Conservation (phyloP, 1,284 basidiomycete species). For the Termitomyces sp. region DNA sequence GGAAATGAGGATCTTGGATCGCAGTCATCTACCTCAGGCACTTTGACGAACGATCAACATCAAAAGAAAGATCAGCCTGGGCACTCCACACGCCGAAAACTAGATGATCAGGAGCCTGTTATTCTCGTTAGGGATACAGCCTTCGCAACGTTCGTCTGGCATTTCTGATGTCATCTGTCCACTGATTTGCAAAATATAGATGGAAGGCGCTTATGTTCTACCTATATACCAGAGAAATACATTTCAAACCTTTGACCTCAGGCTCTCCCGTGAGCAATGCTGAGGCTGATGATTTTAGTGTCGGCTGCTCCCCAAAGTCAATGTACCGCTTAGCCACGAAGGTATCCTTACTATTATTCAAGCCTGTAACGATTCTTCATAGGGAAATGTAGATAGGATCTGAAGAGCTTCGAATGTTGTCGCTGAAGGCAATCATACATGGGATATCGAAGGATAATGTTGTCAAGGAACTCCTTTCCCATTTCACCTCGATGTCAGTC, state of each 20-base stretch:
- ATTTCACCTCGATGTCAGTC: constrained; percentile 19
- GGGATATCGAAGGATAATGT: constrained; percentile 17
- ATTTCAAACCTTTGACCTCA: constrained; percentile 4
- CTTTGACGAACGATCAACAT: too few species aligned
- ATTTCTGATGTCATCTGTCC: background rate
- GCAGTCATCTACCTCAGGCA: background rate
- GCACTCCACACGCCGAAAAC: background rate
- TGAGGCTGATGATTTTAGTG: background rate
- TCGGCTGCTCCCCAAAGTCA: constrained; percentile 20
- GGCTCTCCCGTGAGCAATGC: background rate
- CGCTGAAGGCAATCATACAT: constrained; percentile 13
- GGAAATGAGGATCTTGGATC: background rate
- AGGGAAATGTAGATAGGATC: constrained; percentile 2
- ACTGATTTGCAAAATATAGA: background rate
- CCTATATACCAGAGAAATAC: constrained; percentile 8
- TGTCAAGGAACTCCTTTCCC: constrained; percentile 20
- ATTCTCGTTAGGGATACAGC: constrained; percentile 3
- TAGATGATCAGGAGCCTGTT: background rate
- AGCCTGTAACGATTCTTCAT: too few species aligned
- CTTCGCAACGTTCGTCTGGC: constrained; percentile 5
- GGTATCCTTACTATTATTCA: constrained; percentile 1
- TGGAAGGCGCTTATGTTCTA: constrained; percentile 13
- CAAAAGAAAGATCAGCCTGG: constrained; percentile 1
- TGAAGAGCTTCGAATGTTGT: constrained; percentile 10
- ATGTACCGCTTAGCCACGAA: constrained; percentile 23